Conservation (phyloP, 2,329 filamentous ascomycete genomes). For the Sporothrix schenckii region DNA sequence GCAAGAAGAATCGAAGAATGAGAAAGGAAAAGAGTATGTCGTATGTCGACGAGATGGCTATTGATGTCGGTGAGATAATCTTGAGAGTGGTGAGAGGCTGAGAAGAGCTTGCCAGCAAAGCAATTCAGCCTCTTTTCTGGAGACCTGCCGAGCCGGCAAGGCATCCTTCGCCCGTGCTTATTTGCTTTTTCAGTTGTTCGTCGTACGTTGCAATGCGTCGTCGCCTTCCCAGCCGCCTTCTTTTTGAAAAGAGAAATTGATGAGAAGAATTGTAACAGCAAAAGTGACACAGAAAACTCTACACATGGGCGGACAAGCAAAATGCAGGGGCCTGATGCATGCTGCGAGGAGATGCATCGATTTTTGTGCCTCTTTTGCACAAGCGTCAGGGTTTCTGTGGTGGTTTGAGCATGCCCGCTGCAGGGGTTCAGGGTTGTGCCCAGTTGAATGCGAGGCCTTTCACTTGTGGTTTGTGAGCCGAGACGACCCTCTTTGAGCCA, state of each 20-base stretch:
- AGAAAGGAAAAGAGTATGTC: not conserved
- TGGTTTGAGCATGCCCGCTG: slow-evolving; percentile 20
- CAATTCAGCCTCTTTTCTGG: slow-evolving; percentile 23
- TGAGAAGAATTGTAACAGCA: too few species aligned
- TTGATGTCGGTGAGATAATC: not conserved
- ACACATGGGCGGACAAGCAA: slow-evolving; percentile 14
- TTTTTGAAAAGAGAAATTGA: not conserved
- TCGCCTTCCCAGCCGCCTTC: slow-evolving; percentile 20
- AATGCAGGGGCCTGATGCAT: slow-evolving; percentile 4
- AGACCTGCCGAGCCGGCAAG: not conserved
- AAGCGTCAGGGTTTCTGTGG: not conserved
- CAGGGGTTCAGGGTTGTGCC: slow-evolving; percentile 24
- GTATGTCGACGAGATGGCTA: not conserved
- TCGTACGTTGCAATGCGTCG: not conserved
- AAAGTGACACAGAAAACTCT: not conserved
- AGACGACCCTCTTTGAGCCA: too few species aligned
- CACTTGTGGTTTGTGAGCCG: too few species aligned
- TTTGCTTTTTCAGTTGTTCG: not conserved
- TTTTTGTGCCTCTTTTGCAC: slow-evolving; percentile 6
- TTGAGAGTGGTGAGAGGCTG: not conserved
- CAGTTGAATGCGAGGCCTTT: not conserved
- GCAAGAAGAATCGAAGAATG: not conserved
- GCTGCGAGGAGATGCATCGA: not conserved
- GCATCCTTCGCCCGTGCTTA: slow-evolving; percentile 10
- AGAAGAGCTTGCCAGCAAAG: slow-evolving; percentile 22